Base-by-base conservation (phyloP, 2,329 filamentous ascomycete species). In the Hypoxylon sp. region DNA sequence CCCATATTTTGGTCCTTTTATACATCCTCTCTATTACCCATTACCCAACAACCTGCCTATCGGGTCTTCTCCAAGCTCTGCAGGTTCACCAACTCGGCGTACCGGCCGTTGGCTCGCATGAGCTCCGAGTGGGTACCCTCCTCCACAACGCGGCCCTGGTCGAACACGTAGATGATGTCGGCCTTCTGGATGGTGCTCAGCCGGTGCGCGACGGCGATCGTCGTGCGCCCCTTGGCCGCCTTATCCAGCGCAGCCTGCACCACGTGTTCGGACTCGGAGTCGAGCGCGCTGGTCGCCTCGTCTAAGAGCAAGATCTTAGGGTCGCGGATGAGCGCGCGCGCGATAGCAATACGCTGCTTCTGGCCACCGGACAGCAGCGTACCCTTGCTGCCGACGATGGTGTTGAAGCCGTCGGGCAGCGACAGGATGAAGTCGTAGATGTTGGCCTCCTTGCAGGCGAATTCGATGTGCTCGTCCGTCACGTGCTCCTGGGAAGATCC, bases 91-190 rank as follows among this genome's bases (percentile, higher is more conserved):
- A 95, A 77, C 79, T 94, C 91, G 8, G 86, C 88, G 74, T 95
- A 95, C 49, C 90, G 84, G 3, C 91, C 91, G 67, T 88, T 87
- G 74, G 82, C 84, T 68, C 82, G 84, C 85, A 91, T 88, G 71
- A 94, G 75, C 74, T 93, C 91, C 0, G 80, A 72, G 74, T 98
- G 94, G 7, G 88, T 93, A 4, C 94, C 94, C 69, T 87, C 85
- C 81, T 98, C 94, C 1, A 96, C 91, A 44, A 98, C 87, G 62
- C 87, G 85, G 6, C 94, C 95, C 71, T 92, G 89, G 76, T 97
- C 94, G 75, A 98, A 95, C n/a, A 98, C 94, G 69, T 96, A 97
- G 71, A 98, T 98, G 50, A 94, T 81, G 74, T 98, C 94, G 0
- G 94, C 94, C 75, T 95, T 94, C 75, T 97, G 93, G 64, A 98